Conservation (phyloP, 176 grass and related monocot species). For the Eragrostis curvula region DNA sequence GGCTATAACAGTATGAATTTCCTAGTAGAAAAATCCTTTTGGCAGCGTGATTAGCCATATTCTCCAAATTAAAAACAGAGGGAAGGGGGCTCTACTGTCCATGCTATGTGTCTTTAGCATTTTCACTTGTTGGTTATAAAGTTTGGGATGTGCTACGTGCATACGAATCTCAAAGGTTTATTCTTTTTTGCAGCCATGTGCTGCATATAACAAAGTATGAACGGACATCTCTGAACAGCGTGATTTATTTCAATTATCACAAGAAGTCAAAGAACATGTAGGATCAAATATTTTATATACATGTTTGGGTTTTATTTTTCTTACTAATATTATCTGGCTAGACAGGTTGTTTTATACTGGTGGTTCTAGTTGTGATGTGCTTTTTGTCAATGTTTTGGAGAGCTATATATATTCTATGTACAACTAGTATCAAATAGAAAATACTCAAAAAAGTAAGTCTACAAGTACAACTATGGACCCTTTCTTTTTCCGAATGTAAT, state of each 20-base stretch:
- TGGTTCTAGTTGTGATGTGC: too few species aligned
- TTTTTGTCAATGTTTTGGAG: neutral
- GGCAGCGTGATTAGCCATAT: neutral
- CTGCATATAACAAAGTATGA: neutral
- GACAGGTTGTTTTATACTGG: neutral
- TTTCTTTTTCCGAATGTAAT: too few species aligned
- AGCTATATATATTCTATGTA: too few species aligned
- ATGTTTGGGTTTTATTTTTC: neutral
- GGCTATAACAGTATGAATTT: too few species aligned
- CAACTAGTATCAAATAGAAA: too few species aligned
- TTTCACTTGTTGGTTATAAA: neutral
- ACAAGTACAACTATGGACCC: too few species aligned
- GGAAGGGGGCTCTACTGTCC: neutral
- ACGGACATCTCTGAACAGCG: neutral
- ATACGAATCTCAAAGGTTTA: constrained; percentile 15
- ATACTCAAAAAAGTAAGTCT: too few species aligned
- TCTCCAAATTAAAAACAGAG: neutral
- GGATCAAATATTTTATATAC: neutral
- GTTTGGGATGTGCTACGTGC: neutral
- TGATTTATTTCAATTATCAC: neutral
- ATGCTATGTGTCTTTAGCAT: neutral
- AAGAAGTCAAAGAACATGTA: neutral
- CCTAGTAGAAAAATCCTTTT: too few species aligned
- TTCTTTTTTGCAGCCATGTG: constrained; percentile 41
- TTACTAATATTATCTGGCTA: neutral